Evolutionary conservation across 2,329 filamentous ascomycete species (phyloP), one percentile per base, ranked within the genome.

Genomic region (Xylaria sp.): DNA sequence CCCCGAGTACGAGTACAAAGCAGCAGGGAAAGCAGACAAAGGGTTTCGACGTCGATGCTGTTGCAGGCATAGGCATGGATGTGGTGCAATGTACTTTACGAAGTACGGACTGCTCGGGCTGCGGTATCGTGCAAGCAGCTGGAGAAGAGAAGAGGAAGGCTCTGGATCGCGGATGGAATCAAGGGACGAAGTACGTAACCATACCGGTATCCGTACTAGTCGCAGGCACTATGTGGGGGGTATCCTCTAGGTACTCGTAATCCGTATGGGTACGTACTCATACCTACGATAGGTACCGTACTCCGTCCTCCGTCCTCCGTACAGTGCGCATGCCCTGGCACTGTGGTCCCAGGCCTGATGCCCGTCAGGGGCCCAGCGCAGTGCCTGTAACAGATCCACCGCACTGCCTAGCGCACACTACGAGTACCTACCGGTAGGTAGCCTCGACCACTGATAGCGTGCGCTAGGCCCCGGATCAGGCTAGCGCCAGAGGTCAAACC

Each of bases 311-410:
- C 23, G 23, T 30, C 23, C n/a, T 51, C 19, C 18, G 7, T 19
- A 37, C 51, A 51, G 46, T 48, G 57, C 51, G 52, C 52, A 48
- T 30, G 13, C 37, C 4, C 4, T 42, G 6, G 19, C n/a, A 5
- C 13, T 46, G 47, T 59, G 44, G 49, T 58, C 58, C 60, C 48
- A 19, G 10, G 9, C 7, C 37, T 54, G 55, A 39, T 34, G 39
- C 4, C 23, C 30, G 35, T 34, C 46, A 54, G 30, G 54, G 52
- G 53, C 8, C 37, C 37, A 30, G 23, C 23, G 23, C 37, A 42
- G 37, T 42, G 37, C 37, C 9, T 42, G 37, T 42, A 42, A 42
- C 37, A 13, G 9, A 42, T 9, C 37, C n/a, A 46, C 11, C 13
- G 42, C 11, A 11, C 42, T n/a, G n/a, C 42, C 42, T 46, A 42